Evolutionary conservation across 2,329 filamentous ascomycete species (phyloP).

Genomic region (Paecilomyces variotii): DNA sequence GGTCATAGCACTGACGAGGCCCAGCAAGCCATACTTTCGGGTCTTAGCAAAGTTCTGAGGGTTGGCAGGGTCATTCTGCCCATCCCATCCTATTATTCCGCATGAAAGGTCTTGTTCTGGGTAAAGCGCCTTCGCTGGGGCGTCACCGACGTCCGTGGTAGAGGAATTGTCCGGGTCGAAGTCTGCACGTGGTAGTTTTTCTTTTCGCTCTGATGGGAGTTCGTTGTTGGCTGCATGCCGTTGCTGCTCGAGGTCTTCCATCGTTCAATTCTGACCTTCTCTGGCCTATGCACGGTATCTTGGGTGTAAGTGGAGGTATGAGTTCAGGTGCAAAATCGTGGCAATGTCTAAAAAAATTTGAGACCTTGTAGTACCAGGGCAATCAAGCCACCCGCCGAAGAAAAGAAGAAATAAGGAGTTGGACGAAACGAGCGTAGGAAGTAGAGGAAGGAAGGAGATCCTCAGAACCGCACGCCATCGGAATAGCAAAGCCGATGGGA

Average conservation of each 20-base stretch:
- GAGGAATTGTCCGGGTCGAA: background rate
- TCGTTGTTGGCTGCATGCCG: background rate
- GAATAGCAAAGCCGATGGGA: background rate
- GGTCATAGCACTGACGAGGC: conserved; percentile 20
- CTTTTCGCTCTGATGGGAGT: background rate
- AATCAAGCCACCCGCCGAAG: background rate
- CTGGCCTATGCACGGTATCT: background rate
- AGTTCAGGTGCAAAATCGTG: background rate
- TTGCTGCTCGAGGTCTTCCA: background rate
- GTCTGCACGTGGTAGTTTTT: background rate
- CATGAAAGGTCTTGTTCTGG: conserved; percentile 45
- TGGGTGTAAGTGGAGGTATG: background rate
- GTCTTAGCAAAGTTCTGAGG: conserved; percentile 45
- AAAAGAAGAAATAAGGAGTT: background rate
- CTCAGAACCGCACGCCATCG: background rate
- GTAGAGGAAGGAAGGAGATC: background rate
- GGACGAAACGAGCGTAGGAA: background rate
- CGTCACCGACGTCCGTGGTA: background rate
- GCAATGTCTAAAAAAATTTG: background rate
- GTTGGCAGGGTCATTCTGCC: conserved; percentile 49
- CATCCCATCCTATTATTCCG: conserved; percentile 54
- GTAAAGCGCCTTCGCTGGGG: conserved; percentile 3
- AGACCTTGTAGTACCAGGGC: background rate
- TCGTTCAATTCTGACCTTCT: background rate
- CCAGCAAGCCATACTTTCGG: conserved; percentile 15